Evolutionary conservation across 2,329 filamentous ascomycete genomes (phyloP).

Genomic region (Fusarium chuoi): DNA sequence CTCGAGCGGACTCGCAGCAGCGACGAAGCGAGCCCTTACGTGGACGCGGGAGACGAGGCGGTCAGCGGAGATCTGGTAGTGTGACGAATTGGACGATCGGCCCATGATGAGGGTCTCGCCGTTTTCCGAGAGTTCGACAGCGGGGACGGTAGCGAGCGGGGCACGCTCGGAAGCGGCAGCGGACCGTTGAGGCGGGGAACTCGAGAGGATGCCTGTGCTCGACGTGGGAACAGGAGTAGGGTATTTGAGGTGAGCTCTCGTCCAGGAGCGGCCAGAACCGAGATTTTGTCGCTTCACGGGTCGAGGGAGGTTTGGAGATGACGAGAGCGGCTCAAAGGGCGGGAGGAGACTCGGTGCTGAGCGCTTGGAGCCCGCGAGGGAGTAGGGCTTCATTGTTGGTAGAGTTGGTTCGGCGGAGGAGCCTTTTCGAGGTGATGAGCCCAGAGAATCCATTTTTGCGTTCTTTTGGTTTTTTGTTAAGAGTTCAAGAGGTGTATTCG

Average conservation of each 20-base stretch:
- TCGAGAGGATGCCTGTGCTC: constrained; percentile 89
- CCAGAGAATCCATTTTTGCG: constrained; percentile 51
- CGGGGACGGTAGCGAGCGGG: constrained; percentile 85
- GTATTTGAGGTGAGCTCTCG: constrained; percentile 73
- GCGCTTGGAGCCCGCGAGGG: constrained; percentile 64
- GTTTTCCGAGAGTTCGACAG: constrained; percentile 80
- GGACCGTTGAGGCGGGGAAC: constrained; percentile 75
- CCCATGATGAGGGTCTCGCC: constrained; percentile 89
- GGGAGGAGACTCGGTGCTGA: constrained; percentile 76
- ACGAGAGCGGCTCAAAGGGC: constrained; percentile 82
- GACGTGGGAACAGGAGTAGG: constrained; percentile 95
- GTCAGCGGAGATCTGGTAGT: constrained; percentile 93
- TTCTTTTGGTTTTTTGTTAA: background rate
- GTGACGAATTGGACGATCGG: constrained; percentile 92
- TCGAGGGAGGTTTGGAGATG: constrained; percentile 77
- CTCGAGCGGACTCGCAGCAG: constrained; percentile 73
- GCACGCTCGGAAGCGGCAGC: constrained; percentile 79
- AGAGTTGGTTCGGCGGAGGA: constrained; percentile 49
- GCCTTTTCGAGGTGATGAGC: constrained; percentile 48
- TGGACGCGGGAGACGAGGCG: constrained; percentile 93
- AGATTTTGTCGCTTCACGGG: constrained; percentile 73
- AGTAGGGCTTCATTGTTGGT: constrained; percentile 42
- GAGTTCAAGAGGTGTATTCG: background rate
- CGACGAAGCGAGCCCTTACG: constrained; percentile 85
- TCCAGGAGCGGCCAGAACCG: constrained; percentile 19